Evolutionary conservation across 2,329 filamentous ascomycete species (phyloP).

Genomic region (Mariannaea elegans): DNA sequence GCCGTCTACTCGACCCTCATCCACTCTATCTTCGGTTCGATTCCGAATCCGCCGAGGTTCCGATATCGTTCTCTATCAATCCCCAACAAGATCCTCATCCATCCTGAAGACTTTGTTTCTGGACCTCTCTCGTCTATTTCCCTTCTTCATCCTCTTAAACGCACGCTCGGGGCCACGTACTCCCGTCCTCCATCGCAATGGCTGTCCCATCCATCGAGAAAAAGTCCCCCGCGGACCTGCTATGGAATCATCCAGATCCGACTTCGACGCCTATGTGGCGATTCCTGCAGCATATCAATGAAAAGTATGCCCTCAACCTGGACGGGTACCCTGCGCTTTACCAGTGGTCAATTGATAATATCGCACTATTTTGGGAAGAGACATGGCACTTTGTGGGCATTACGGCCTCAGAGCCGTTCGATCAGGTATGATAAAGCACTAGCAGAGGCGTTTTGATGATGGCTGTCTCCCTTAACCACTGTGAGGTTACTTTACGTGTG

Average conservation of each 20-base stretch:
- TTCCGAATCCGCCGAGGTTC: constrained; percentile 22
- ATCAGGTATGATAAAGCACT: constrained; percentile 58
- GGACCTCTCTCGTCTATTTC: not conserved
- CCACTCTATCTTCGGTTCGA: constrained; percentile 7
- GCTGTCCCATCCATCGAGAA: constrained; percentile 39
- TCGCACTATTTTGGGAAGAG: constrained; percentile 83
- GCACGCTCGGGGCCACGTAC: not conserved
- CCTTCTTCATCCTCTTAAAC: not conserved
- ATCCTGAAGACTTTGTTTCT: not conserved
- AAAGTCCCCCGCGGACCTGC: constrained; percentile 50
- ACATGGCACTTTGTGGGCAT: constrained; percentile 87
- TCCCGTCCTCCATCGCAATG: constrained; percentile 24
- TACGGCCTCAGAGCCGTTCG: constrained; percentile 70
- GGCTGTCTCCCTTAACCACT: not conserved
- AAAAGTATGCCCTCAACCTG: constrained; percentile 70
- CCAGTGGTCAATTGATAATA: constrained; percentile 82
- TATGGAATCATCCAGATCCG: constrained; percentile 78
- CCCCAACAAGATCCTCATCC: constrained; percentile 14
- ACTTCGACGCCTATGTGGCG: constrained; percentile 74
- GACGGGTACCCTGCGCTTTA: constrained; percentile 79
- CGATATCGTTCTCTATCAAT: constrained; percentile 15
- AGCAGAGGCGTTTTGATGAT: not conserved
- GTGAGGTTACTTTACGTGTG: not conserved
- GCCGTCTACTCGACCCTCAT: not conserved
- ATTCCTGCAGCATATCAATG: constrained; percentile 75